Base-by-base conservation (phyloP, 805 yeast genomes). In the Ogataea pignaliae region DNA sequence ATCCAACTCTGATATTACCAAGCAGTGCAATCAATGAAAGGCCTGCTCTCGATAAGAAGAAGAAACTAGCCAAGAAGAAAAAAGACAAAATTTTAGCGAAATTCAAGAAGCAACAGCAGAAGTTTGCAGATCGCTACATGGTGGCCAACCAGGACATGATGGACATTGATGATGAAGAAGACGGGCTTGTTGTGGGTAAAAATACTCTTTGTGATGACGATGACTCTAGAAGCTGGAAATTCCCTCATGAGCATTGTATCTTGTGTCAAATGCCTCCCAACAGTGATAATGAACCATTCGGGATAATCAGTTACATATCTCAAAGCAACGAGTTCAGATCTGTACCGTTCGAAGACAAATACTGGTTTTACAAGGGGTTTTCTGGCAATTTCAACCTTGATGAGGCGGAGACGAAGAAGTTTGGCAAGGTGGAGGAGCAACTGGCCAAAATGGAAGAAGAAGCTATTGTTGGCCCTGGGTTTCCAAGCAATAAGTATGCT, bases 241-340 rank as follows among this genome's bases (percentile, higher is more conserved):
- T 77, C 53, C 93, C 95, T 0, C 80, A 78, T 29, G 80, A 79
- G 29, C 85, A 80, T 50, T 88, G 96, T 60, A 81, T 88, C 33
- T 66, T 88, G 13, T 88, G 96, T 60, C 89, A 88, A 52, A 85
- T 85, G 78, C 82, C 88, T 0, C 74, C 81, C 1, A 72, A 72
- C 16, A 39, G 48, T 36, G 76, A 76, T 16, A 75, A 76, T 17
- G 86, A 84, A 3, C 76, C 86, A 0, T 86, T 83, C 63, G 96
- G 96, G 0, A 72, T 84, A n/a, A 77, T 86, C 40, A 75, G 85
- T 9, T 76, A 78, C 55, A 67, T 84, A 21, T 66, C 80, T 1
- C 75, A 75, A 35, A 70, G 84, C 1, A 75, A 85, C 4, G 81
- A 77, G 41, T 76, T 79, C 48, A 64, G 95, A 39, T 68, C 71